Evolutionary conservation across 2,329 filamentous ascomycete species (phyloP).

Genomic region (Cladosporium sp.): DNA sequence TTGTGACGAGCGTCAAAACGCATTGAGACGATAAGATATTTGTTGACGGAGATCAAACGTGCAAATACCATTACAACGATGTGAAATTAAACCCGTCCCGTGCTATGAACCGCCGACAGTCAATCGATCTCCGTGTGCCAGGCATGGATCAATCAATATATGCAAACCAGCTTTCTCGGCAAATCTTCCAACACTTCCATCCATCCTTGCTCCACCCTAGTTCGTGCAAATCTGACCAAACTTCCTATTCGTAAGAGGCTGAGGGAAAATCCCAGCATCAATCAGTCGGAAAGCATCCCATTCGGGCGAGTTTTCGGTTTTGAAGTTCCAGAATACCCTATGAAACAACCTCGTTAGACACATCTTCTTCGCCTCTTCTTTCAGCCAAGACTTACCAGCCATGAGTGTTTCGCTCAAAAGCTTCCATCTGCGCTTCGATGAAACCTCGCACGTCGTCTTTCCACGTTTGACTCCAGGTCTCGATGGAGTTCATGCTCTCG

Average conservation of each 20-base stretch:
- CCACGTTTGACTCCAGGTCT: slow-evolving; percentile 42
- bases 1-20: no score
- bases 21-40: no score
- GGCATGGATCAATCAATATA: no score
- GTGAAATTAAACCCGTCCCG: no score
- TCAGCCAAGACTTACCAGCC: slow-evolving; percentile 48
- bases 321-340: slow-evolving; percentile 52
- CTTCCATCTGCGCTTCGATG: slow-evolving; percentile 51
- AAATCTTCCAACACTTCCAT: no score
- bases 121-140: no score
- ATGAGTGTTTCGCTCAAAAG: slow-evolving; percentile 47
- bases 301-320: slow-evolving; percentile 46
- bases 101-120: no score
- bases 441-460: slow-evolving; percentile 47
- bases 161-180: no score
- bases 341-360: background rate
- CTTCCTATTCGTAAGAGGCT: slow-evolving; percentile 28
- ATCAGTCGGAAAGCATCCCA: slow-evolving; percentile 48
- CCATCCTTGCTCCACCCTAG: background rate
- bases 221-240: slow-evolving; percentile 20
- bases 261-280: slow-evolving; percentile 46
- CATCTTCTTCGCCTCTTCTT: no score
- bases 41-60: no score
- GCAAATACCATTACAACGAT: no score
- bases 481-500: slow-evolving; percentile 44